A percentile compares a stretch with the other conserved stretches of the same genome.
These are phyloP conservation scores for Cercospora zeae-maydis DNA, from an alignment of 2,329 filamentous ascomycete genomes.

Conservation along the genomic window DNA sequence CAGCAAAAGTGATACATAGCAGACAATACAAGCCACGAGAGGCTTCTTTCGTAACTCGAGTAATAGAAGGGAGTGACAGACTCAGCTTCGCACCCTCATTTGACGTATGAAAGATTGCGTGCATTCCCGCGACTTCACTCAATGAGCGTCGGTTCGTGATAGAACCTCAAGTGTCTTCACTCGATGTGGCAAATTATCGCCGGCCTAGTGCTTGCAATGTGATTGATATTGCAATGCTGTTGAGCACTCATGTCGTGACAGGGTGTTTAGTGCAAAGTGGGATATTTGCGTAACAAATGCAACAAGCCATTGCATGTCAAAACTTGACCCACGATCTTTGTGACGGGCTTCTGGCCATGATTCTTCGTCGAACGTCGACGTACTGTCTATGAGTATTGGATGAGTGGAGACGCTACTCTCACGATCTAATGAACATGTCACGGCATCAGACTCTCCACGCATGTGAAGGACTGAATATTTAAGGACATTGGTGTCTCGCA, in stretches of 20 bases:
- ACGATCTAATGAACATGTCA: conserved; percentile 16
- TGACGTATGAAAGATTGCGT: neutral
- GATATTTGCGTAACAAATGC: neutral
- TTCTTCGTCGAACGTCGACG: neutral
- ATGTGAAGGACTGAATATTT: neutral
- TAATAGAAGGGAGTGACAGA: neutral
- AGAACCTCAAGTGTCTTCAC: too few species aligned
- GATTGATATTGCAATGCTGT: neutral
- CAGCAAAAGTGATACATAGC: neutral
- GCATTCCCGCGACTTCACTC: neutral
- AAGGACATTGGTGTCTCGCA: neutral
- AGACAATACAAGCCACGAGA: neutral
- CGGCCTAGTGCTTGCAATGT: neutral
- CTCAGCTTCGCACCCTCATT: neutral
- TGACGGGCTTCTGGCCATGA: neutral
- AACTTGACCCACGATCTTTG: neutral
- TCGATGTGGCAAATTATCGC: too few species aligned
- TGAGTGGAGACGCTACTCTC: conserved; percentile 1
- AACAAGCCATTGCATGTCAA: neutral
- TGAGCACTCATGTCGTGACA: neutral
- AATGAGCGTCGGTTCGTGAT: neutral
- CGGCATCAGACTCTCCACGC: conserved; percentile 8
- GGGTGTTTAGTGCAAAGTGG: neutral
- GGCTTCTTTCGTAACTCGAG: neutral
- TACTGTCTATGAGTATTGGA: neutral